Evolutionary conservation across 805 yeast species (phyloP).

Genomic region (Candida oleophila): DNA sequence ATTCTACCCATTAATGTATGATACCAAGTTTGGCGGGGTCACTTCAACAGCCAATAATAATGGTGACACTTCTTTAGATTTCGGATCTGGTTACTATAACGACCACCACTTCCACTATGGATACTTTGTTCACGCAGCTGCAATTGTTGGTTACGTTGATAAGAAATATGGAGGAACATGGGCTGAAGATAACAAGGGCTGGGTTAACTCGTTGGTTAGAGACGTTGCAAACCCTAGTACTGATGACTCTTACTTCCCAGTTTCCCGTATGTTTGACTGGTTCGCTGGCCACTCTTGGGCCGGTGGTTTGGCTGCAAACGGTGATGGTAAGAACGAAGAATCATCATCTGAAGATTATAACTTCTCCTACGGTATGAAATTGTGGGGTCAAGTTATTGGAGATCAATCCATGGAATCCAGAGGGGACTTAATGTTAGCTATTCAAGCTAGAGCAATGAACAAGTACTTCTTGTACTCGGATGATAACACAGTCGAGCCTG

Average conservation of each 20-base stretch:
- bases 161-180: conserved; percentile 50
- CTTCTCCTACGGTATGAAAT: conserved; percentile 64
- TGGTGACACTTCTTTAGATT: conserved; percentile 52
- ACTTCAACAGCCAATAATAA: conserved; percentile 49
- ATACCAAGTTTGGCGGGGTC: conserved; percentile 54
- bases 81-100: conserved; percentile 74
- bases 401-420: conserved; percentile 56
- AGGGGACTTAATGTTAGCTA: conserved; percentile 60
- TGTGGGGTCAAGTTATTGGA: conserved; percentile 63
- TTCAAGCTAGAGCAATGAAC: conserved; percentile 54
- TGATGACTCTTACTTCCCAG: conserved; percentile 63
- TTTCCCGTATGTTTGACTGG: conserved; percentile 72
- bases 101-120: conserved; percentile 91
- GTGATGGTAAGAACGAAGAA: conserved; percentile 77
- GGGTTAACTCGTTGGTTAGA: conserved; percentile 62
- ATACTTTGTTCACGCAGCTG: conserved; percentile 80
- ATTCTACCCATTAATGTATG: conserved; percentile 51
- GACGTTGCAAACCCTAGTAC: conserved; percentile 66
- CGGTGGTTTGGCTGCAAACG: conserved; percentile 63
- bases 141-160: conserved; percentile 71
- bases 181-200: conserved; percentile 47
- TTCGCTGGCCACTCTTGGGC: conserved; percentile 80
- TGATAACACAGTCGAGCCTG: conserved; percentile 56
- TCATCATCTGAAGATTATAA: conserved; percentile 74
- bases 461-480: conserved; percentile 52